phyloP scores from a whole-genome alignment of 352 stramenopile species.

The Hyaloperonospora arabidopsidis region DNA sequence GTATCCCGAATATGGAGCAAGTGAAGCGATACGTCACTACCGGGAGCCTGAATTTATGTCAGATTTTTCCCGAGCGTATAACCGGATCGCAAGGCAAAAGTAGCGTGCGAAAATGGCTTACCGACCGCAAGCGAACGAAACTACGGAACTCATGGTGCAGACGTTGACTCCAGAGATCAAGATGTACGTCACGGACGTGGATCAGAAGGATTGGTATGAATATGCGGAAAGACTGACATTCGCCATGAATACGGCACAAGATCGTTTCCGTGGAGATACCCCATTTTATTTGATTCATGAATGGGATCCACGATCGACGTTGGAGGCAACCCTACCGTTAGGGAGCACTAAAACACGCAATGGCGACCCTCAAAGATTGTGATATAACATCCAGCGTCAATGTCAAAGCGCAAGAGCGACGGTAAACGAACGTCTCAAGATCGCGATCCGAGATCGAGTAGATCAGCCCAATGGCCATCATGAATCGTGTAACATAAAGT shows the following conservation, averaged over 20 bases:
- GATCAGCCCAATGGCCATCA: slow-evolving; percentile 4
- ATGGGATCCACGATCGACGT: neutral
- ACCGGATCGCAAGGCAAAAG: slow-evolving; percentile 11
- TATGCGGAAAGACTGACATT: no score
- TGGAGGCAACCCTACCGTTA: neutral
- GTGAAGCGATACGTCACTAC: slow-evolving; percentile 9
- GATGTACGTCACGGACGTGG: no score
- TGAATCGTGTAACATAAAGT: neutral
- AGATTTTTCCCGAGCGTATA: slow-evolving; percentile 19
- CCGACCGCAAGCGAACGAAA: slow-evolving; percentile 19
- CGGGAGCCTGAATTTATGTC: slow-evolving; percentile 25
- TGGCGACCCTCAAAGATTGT: slow-evolving; percentile 14
- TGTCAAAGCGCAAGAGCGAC: slow-evolving; percentile 8
- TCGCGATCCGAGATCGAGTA: no score
- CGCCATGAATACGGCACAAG: neutral
- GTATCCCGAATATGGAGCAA: no score
- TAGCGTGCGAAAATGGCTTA: slow-evolving; percentile 12
- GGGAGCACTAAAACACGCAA: neutral
- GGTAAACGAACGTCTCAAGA: no score
- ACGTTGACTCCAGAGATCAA: slow-evolving; percentile 1
- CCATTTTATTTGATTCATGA: neutral
- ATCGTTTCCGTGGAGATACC: slow-evolving; percentile 5
- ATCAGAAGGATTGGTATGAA: no score
- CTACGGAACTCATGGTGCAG: slow-evolving; percentile 20
- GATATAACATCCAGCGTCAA: no score